Evolutionary conservation across 75 land plant species (phyloP).

Genomic region (Chamaecyparis obtusa): DNA sequence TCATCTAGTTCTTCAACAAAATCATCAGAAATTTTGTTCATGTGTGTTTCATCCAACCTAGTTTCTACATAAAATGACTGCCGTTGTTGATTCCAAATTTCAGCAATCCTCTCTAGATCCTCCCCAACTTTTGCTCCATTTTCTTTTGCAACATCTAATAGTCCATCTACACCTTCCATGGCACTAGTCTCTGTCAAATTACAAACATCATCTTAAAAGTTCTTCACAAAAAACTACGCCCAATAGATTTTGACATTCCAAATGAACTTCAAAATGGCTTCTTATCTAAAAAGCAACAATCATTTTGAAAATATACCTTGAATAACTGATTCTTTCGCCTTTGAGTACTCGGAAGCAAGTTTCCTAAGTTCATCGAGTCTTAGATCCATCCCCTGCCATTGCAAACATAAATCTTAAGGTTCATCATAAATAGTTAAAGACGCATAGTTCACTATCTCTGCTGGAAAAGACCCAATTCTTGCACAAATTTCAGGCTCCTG

Average conservation of each 20-base stretch:
- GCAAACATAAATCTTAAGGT: not conserved
- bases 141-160: constrained; percentile 44
- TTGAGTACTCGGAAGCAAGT: constrained; percentile 41
- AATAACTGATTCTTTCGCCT: constrained; percentile 42
- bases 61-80: constrained; percentile 36
- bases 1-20: constrained; percentile 26
- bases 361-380: constrained; percentile 25
- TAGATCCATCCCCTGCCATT: constrained; percentile 21
- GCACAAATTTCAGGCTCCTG: not conserved
- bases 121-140: constrained; percentile 26
- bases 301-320: constrained; percentile 23
- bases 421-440: not conserved
- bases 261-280: not conserved
- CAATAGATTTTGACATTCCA: not conserved
- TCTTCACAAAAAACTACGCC: not conserved
- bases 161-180: constrained; percentile 32
- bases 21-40: constrained; percentile 8
- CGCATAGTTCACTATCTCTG: not conserved
- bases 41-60: constrained; percentile 12
- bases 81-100: constrained; percentile 46
- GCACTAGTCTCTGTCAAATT: constrained; percentile 30
- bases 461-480: not conserved
- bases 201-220: not conserved
- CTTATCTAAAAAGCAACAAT: not conserved
- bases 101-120: constrained; percentile 26